Evolutionary conservation across 2,329 filamentous ascomycete genomes (phyloP).

Genomic region (Ceratocystis albifundus): DNA sequence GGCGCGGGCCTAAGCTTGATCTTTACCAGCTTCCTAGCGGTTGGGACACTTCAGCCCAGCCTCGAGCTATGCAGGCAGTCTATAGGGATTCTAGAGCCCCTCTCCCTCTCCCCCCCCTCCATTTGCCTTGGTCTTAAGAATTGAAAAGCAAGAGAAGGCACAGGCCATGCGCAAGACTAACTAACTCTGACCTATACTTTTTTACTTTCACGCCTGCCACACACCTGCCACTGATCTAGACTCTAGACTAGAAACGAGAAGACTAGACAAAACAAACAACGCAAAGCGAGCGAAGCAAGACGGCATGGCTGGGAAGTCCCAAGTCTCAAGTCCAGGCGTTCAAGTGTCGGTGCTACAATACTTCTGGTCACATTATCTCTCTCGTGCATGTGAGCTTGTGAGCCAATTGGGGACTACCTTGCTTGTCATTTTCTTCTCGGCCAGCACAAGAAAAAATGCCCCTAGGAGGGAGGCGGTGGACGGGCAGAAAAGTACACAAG

Average conservation of each 20-base stretch:
- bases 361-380: not conserved
- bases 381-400: not conserved
- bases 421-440: not conserved
- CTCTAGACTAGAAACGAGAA: not conserved
- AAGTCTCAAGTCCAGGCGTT: not conserved
- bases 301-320: not conserved
- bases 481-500: not conserved
- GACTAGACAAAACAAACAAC: not conserved
- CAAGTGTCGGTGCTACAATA: not conserved
- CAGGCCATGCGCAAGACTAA: not conserved
- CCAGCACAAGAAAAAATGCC: not conserved
- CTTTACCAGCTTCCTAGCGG: not conserved
- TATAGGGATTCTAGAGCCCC: not conserved
- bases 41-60: not conserved
- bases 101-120: no score
- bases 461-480: not conserved
- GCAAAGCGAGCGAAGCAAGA: not conserved
- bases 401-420: not conserved
- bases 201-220: no score
- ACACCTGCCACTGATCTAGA: not conserved
- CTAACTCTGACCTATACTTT: not conserved
- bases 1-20: conserved; percentile 10
- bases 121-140: not conserved
- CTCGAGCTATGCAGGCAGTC: not conserved
- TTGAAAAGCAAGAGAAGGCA: not conserved